These are phyloP conservation scores for Aegilops umbellulata DNA, from an alignment of 176 grass and related monocot genomes.

Conservation along the genomic window DNA sequence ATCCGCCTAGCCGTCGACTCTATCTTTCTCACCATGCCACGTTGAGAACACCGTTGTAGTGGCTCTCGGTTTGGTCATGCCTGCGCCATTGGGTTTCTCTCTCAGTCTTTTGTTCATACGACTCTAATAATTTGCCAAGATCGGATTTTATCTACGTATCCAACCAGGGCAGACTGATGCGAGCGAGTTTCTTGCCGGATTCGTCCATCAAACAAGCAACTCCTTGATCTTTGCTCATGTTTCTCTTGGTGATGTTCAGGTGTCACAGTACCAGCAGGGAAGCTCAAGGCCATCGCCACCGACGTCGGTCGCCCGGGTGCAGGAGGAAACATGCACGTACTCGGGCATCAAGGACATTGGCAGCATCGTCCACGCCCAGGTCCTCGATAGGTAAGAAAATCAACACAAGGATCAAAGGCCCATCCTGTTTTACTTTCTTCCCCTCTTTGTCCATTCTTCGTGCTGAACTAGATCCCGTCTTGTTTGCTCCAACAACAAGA, in stretches of 20 bases:
- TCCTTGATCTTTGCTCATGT: neutral
- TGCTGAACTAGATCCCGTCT: neutral
- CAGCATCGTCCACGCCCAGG: conserved; percentile 35
- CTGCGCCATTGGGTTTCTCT: too few relatives aligned
- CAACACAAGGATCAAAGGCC: neutral
- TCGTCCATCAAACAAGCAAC: neutral
- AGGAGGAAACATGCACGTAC: conserved; percentile 34
- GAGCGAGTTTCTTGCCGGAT: neutral
- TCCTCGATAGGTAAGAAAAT: conserved; percentile 29
- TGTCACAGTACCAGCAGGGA: conserved; percentile 25
- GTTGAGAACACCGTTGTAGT: neutral
- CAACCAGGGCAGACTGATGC: neutral
- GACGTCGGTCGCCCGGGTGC: conserved; percentile 6
- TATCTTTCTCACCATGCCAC: neutral
- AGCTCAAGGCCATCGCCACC: conserved; percentile 35
- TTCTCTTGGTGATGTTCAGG: conserved; percentile 27
- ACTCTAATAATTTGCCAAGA: neutral
- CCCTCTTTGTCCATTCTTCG: neutral
- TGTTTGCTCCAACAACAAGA: conserved; percentile 9
- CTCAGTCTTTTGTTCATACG: neutral
- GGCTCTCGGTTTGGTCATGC: neutral
- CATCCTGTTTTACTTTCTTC: too few relatives aligned
- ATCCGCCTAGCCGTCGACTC: too few relatives aligned
- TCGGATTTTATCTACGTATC: neutral
- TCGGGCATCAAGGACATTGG: conserved; percentile 79